Evolutionary conservation across 176 grass and related monocot genomes (phyloP).

Genomic region (Puccinellia tenuiflora): DNA sequence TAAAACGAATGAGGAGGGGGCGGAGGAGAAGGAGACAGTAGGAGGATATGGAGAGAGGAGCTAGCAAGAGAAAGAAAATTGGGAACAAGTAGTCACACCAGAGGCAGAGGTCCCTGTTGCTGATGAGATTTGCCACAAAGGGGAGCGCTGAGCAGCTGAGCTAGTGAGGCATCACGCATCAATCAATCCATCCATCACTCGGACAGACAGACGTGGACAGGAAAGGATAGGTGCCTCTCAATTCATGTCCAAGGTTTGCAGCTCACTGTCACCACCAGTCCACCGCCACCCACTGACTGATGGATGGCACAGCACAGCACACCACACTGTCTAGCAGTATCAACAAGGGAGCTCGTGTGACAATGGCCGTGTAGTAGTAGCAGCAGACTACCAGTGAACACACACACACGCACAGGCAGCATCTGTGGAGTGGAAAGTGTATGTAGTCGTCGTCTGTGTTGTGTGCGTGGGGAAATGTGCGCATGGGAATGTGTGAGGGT

Average conservation of each 20-base stretch:
- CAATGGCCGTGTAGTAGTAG: not conserved
- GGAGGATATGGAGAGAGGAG: slow-evolving; percentile 9
- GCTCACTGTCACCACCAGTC: slow-evolving; percentile 1
- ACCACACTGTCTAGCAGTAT: not conserved
- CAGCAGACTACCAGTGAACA: not conserved
- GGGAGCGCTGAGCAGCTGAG: not conserved
- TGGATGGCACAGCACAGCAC: not conserved
- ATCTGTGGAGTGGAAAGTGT: slow-evolving; percentile 10
- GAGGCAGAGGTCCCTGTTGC: slow-evolving; percentile 21
- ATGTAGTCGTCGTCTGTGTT: not conserved
- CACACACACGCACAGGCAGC: not conserved
- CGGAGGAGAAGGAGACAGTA: not conserved
- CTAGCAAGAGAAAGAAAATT: not conserved
- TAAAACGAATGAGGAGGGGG: not conserved
- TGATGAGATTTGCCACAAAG: slow-evolving; percentile 40
- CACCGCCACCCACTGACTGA: not conserved
- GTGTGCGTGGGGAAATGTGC: slow-evolving; percentile 40
- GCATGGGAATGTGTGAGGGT: slow-evolving; percentile 68
- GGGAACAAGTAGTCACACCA: slow-evolving; percentile 24
- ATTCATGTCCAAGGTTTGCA: slow-evolving; percentile 52
- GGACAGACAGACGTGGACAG: slow-evolving; percentile 31
- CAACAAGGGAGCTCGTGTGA: not conserved
- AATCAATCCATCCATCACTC: slow-evolving; percentile 24
- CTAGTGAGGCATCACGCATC: slow-evolving; percentile 51
- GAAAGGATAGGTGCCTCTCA: slow-evolving; percentile 61